Conservation (phyloP, 2,329 filamentous ascomycete species). For the Cladosporium sp. region DNA sequence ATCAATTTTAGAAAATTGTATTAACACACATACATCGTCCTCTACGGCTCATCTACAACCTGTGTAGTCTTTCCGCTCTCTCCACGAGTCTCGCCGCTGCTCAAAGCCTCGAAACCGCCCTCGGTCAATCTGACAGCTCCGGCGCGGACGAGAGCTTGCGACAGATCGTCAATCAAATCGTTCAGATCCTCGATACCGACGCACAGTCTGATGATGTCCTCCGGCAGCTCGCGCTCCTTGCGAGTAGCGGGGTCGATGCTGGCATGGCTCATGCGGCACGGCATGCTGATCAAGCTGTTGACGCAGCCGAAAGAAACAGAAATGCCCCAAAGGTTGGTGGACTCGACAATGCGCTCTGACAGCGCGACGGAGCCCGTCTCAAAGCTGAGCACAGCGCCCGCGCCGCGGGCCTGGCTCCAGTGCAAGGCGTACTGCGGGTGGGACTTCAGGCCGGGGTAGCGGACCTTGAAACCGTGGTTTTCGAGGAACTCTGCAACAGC, state of each 20-base stretch:
- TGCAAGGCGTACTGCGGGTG: conserved; percentile 96
- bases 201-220: conserved; percentile 92
- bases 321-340: conserved; percentile 85
- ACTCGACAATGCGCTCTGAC: conserved; percentile 90
- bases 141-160: conserved; percentile 85
- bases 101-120: conserved; percentile 67
- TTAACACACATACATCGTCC: background rate
- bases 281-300: conserved; percentile 98
- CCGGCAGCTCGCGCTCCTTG: conserved; percentile 82
- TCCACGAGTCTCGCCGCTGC: conserved; percentile 21
- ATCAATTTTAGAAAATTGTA: background rate
- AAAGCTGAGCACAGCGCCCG: conserved; percentile 90
- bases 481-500: conserved; percentile 90
- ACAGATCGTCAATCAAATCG: conserved; percentile 89
- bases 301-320: conserved; percentile 97
- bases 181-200: conserved; percentile 92
- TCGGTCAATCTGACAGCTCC: conserved; percentile 83
- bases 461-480: conserved; percentile 82
- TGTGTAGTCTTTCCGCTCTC: conserved; percentile 27
- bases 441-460: conserved; percentile 87
- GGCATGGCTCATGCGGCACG: conserved; percentile 98
- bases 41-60: conserved; percentile 29
- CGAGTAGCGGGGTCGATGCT: conserved; percentile 95
- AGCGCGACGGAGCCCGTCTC: conserved; percentile 82
- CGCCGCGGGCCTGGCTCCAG: conserved; percentile 89